Base-by-base conservation (phyloP, 75 land plant species). In the Cunninghamia lanceolata region DNA sequence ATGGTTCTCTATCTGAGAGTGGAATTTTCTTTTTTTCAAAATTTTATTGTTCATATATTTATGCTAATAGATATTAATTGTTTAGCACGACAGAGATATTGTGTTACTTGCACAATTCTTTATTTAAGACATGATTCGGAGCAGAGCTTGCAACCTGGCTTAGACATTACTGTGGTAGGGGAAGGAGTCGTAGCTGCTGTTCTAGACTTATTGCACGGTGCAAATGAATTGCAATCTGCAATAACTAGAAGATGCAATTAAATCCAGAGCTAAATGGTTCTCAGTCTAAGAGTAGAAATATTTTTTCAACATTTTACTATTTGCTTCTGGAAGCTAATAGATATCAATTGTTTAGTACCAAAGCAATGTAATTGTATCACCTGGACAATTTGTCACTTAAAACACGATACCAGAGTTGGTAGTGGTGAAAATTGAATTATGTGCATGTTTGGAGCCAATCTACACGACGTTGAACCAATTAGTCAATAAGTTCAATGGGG, bases 101-200 rank as follows among this genome's bases (percentile, higher is more conserved):
- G 66, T 21, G 21, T 59, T 59, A 19, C 66, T 19, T 59, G 66
- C 7, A 59, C 21, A 54, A 17, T 17, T 17, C 3, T 1, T 54
- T 54, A 11, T 54, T 16, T 54, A 54, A 50, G 9, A 50, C 52
- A 50, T 9, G 10, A 40, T 40, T 3, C 1, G 42, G 3, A 40
- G 42, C 3, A 40, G 42, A 8, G 50, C 50, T 46, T 46, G 50
- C 50, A 95, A 1, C 99, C 98, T 30, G 83, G 89, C 8, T 54
- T 95, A 17, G 96, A 95, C 84, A 89, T 96, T 83, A 81, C 88
- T 82, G 86, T 43, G 9, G 98, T 94, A 68, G 95, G 99, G 19
- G 93, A 92, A 85, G 94, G 92, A 28, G 90, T 98, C 70, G 96
- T 96, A 8, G 91, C 90, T 88, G 98, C 99, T 77, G 98, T 90